phyloP scores from a whole-genome alignment of 305 asterid species.

The Ilex paraguariensis region DNA sequence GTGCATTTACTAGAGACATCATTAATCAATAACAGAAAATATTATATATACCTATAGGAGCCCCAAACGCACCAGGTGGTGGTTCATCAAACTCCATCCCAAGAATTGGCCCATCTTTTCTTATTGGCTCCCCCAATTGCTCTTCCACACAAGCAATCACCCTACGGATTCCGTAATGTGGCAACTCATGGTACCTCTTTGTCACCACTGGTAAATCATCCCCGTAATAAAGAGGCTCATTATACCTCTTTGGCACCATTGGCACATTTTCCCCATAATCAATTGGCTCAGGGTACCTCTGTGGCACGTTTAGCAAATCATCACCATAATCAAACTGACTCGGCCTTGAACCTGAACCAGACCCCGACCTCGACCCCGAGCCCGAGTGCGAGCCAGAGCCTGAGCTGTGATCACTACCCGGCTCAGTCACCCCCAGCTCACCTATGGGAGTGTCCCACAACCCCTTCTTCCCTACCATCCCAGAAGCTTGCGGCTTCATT shows the following conservation, averaged over 20 bases:
- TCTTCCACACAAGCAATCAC: conserved; percentile 85
- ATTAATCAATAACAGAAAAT: conserved; percentile 6
- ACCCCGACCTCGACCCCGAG: conserved; percentile 57
- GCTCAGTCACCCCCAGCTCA: conserved; percentile 45
- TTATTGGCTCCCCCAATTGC: conserved; percentile 84
- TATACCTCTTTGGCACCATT: no score
- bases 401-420: conserved; percentile 35
- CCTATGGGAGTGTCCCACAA: conserved; percentile 50
- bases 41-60: conserved; percentile 68
- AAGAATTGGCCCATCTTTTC: conserved; percentile 85
- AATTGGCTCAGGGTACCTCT: no score
- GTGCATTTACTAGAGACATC: conserved; percentile 10
- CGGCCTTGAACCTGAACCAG: conserved; percentile 32
- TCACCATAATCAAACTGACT: conserved; percentile 63
- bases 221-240: conserved; percentile 17
- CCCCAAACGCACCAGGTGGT: conserved; percentile 98
- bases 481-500: conserved; percentile 46
- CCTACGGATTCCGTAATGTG: conserved; percentile 56
- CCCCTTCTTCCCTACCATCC: conserved; percentile 41
- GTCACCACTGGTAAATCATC: conserved; percentile 50
- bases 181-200: conserved; percentile 60
- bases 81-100: conserved; percentile 91
- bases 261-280: conserved; percentile 38
- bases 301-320: conserved; percentile 15
- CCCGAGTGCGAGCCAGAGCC: conserved; percentile 50